Percentiles rank a stretch among this genome's conserved stretches.
These are phyloP conservation scores for Purshia tridentata DNA, from an alignment of 306 rosid genomes.

Conservation along the genomic window DNA sequence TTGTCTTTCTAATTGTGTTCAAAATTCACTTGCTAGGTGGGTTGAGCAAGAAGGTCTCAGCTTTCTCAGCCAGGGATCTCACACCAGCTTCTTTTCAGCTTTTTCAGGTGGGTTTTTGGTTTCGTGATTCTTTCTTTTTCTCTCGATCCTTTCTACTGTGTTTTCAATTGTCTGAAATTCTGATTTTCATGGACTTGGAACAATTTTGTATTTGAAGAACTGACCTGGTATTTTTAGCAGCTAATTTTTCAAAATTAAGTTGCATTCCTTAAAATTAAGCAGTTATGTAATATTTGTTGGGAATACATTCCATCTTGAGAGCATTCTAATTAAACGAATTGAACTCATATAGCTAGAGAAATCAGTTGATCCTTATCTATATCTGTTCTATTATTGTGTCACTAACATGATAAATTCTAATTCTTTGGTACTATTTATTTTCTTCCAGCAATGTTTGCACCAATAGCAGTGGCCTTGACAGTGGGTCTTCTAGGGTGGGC, in stretches of 20 bases:
- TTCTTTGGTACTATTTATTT: not conserved
- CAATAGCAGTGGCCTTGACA: slow-evolving; percentile 44
- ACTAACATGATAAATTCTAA: not conserved
- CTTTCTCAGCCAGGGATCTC: not conserved
- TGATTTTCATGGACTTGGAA: not conserved
- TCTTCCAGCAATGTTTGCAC: slow-evolving; percentile 53
- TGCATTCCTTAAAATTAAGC: too few relatives aligned
- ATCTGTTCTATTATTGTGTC: not conserved
- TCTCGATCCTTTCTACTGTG: not conserved
- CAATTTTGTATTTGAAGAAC: not conserved
- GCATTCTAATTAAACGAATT: too few relatives aligned
- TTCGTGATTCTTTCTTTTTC: not conserved
- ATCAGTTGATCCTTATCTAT: not conserved
- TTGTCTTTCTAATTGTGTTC: not conserved
- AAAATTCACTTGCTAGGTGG: slow-evolving; percentile 1
- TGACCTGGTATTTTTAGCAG: not conserved
- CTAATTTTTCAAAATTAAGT: too few relatives aligned
- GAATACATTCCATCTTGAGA: too few relatives aligned
- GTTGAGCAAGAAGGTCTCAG: not conserved
- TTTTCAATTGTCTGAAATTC: not conserved
- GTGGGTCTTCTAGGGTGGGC: slow-evolving; percentile 56
- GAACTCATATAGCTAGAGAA: not conserved
- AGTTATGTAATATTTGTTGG: too few relatives aligned
- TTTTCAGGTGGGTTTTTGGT: slow-evolving; percentile 30
- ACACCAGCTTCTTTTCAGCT: slow-evolving; percentile 4